Base-by-base conservation (phyloP, 2,329 filamentous ascomycete genomes). In the Colletotrichum chlorophyti region DNA sequence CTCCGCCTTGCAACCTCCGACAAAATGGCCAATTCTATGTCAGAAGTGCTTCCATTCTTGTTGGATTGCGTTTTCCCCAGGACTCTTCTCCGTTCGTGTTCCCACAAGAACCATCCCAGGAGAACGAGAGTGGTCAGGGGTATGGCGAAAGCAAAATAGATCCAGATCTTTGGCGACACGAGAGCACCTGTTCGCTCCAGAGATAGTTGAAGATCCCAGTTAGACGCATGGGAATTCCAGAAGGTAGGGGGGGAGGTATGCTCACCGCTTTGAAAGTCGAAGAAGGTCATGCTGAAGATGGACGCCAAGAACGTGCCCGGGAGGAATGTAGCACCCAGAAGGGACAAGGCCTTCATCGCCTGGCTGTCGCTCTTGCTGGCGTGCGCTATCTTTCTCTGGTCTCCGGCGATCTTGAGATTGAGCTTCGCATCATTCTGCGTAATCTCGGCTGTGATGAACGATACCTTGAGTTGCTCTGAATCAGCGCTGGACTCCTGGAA, bases 221-320 rank as follows among this genome's bases (percentile, higher is more conserved):
- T 14, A 24, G 11, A 24, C 21, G 12, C 21, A 11, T 1, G 10
- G 4, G 19, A 26, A 26, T n/a, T n/a, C n/a, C n/a, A 41, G 4
- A 6, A 19, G 4, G 7, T 11, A 10, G 12, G 15, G 31, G 9
- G 23, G 32, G 15, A 35, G 54, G 6, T 61, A 12, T 14, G 23
- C 69, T 61, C 68, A 77, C 78, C 71, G 40, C 75, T 70, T 62
- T 81, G 79, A 63, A 86, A 87, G 70, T 87, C 80, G 73, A 88
- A 88, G 68, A 88, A 88, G 0, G 83, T 83, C 83, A 87, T 88
- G 74, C 80, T 82, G 64, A 88, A 88, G 21, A 88, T 74, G 1
- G 84, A 87, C 8, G 84, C 80, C n/a, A 88, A 76, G 62, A 82
- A 86, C 1, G 84, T 86, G 3, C 84, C 84, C 0, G 85, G 85